Evolutionary conservation across 2,329 filamentous ascomycete species (phyloP).

Genomic region (Diaporthe citriasiana): DNA sequence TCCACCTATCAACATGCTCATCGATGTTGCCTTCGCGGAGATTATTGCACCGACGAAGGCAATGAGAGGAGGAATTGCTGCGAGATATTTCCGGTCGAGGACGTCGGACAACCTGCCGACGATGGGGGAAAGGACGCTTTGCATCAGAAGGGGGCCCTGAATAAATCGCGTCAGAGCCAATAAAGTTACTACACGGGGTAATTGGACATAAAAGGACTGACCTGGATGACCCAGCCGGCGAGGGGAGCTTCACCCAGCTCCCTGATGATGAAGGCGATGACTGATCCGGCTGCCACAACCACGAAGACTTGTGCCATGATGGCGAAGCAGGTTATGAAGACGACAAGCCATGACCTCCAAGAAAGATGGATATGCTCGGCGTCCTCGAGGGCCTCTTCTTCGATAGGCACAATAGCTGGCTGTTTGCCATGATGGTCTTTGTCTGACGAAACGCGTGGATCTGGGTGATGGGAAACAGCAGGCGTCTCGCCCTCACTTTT

Average conservation of each 20-base stretch:
- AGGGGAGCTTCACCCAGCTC: conserved; percentile 65
- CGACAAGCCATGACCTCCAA: conserved; percentile 66
- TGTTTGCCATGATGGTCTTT: conserved; percentile 34
- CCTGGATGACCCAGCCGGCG: conserved; percentile 70
- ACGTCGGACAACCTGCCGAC: conserved; percentile 70
- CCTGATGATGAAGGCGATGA: conserved; percentile 68
- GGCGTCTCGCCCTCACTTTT: conserved; percentile 32
- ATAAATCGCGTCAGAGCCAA: not conserved
- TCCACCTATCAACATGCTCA: conserved; percentile 70
- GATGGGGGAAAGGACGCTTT: conserved; percentile 68
- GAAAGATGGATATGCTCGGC: conserved; percentile 62
- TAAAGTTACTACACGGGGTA: not conserved
- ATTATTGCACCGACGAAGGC: conserved; percentile 67
- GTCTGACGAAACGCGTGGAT: not conserved
- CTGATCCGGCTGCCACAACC: conserved; percentile 67
- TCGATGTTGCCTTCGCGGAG: conserved; percentile 67
- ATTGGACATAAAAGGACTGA: conserved; percentile 42
- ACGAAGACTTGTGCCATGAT: conserved; percentile 69
- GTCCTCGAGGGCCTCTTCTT: conserved; percentile 51
- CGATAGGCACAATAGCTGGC: conserved; percentile 46
- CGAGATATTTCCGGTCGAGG: conserved; percentile 67
- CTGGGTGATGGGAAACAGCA: conserved; percentile 19
- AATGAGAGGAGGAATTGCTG: conserved; percentile 65
- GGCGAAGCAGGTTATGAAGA: conserved; percentile 64
- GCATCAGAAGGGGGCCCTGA: conserved; percentile 70